Percentiles rank a stretch among this genome's conserved stretches.
Conservation (phyloP, 305 asterid species). For the Fraxinus ornus region DNA sequence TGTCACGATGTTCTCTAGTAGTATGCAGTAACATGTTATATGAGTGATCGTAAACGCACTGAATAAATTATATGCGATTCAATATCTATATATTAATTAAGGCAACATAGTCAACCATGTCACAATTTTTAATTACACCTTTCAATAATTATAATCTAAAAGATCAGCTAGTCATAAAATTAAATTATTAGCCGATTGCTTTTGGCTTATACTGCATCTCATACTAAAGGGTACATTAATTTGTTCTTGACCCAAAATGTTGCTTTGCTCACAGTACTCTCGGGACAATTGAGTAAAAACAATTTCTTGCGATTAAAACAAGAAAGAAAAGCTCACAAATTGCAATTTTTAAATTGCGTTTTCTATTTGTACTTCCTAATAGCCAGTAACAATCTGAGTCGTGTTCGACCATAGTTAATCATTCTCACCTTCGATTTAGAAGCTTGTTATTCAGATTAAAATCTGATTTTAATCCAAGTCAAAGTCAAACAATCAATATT, state of each 20-base stretch:
- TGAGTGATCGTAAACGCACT: neutral
- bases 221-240: conserved; percentile 20
- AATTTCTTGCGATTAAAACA: neutral
- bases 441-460: neutral
- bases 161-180: neutral
- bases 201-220: conserved; percentile 13
- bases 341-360: neutral
- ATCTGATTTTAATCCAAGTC: too few species aligned
- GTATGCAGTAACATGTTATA: neutral
- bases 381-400: neutral
- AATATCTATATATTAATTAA: too few species aligned
- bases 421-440: neutral
- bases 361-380: neutral
- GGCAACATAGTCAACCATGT: neutral
- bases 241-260: neutral
- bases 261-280: neutral
- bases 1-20: neutral
- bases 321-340: neutral
- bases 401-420: neutral
- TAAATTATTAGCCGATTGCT: neutral
- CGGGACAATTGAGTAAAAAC: neutral
- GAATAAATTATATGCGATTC: neutral
- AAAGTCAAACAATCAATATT: too few species aligned
- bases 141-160: neutral
- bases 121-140: too few species aligned